Evolutionary conservation across 2,329 filamentous ascomycete genomes (phyloP).

Genomic region (Cladosporium sp.): DNA sequence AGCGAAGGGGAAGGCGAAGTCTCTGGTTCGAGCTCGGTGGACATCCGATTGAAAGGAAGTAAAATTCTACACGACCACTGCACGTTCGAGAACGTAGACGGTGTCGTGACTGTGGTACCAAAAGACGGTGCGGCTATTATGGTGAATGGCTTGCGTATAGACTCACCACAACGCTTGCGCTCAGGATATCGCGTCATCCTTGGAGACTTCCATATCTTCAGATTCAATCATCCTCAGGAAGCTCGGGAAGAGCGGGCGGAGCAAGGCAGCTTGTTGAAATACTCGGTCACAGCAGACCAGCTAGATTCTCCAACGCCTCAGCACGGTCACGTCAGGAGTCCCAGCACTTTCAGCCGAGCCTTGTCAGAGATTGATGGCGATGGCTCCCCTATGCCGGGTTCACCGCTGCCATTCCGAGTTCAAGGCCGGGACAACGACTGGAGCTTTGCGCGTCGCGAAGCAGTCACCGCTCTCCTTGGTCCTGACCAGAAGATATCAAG

Average conservation of each 20-base stretch:
- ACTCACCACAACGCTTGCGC: slow-evolving; percentile 79
- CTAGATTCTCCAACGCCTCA: slow-evolving; percentile 63
- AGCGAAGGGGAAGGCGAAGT: slow-evolving; percentile 2
- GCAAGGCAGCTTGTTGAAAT: slow-evolving; percentile 72
- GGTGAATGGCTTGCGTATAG: slow-evolving; percentile 91
- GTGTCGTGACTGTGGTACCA: slow-evolving; percentile 86
- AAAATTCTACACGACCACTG: slow-evolving; percentile 93
- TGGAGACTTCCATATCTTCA: slow-evolving; percentile 97
- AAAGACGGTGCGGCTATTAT: slow-evolving; percentile 93
- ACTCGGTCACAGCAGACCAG: slow-evolving; percentile 68
- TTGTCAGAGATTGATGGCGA: slow-evolving; percentile 77
- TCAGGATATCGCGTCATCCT: slow-evolving; percentile 94
- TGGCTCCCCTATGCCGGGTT: slow-evolving; percentile 70
- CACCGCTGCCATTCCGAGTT: slow-evolving; percentile 64
- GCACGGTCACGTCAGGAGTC: slow-evolving; percentile 70
- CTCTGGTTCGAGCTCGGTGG: slow-evolving; percentile 54
- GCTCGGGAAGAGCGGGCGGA: slow-evolving; percentile 86
- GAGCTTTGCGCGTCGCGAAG: slow-evolving; percentile 89
- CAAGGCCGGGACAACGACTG: slow-evolving; percentile 84
- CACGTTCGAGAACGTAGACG: slow-evolving; percentile 89
- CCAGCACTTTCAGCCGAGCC: slow-evolving; percentile 66
- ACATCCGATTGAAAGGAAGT: slow-evolving; percentile 90
- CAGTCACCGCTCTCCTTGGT: slow-evolving; percentile 85
- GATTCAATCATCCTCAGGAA: slow-evolving; percentile 97
- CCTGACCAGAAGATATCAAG: slow-evolving; percentile 88